These are phyloP conservation scores for Wolfiporia cocos DNA, from an alignment of 1,284 basidiomycete species.

Conservation along the genomic window DNA sequence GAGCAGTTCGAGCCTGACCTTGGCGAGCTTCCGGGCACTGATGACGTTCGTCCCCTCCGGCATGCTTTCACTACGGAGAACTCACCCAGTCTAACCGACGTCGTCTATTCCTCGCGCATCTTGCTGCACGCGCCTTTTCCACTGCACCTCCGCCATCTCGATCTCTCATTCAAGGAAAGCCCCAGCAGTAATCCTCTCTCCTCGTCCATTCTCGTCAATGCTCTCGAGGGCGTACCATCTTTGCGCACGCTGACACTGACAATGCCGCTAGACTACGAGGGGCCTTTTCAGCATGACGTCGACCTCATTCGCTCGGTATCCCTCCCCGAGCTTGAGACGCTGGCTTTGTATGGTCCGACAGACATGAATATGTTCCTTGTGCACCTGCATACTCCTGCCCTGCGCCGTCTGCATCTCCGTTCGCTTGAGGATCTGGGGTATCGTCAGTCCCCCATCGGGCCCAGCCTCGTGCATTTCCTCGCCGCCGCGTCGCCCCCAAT, in stretches of 20 bases:
- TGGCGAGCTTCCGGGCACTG: not conserved
- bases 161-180: slow-evolving; percentile 24
- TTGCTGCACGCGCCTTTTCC: slow-evolving; percentile 30
- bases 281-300: slow-evolving; percentile 27
- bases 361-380: slow-evolving; percentile 38
- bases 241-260: slow-evolving; percentile 36
- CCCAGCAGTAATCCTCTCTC: slow-evolving; percentile 22
- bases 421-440: slow-evolving; percentile 34
- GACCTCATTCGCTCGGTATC: slow-evolving; percentile 24
- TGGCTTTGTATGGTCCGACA: slow-evolving; percentile 36
- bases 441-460: slow-evolving; percentile 33
- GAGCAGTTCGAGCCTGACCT: not conserved
- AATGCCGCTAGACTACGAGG: slow-evolving; percentile 30
- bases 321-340: slow-evolving; percentile 32
- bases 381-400: slow-evolving; percentile 36
- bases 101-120: slow-evolving; percentile 31
- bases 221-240: slow-evolving; percentile 19
- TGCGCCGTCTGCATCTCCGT: slow-evolving; percentile 41
- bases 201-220: slow-evolving; percentile 20
- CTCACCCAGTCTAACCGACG: slow-evolving; percentile 29
- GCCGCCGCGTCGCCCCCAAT: slow-evolving; percentile 22
- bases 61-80: slow-evolving; percentile 23
- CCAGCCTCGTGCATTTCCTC: slow-evolving; percentile 36
- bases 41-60: slow-evolving; percentile 17
- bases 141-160: slow-evolving; percentile 31